Conservation (phyloP, 1,139 yeast species). For the Pichia sp. region DNA sequence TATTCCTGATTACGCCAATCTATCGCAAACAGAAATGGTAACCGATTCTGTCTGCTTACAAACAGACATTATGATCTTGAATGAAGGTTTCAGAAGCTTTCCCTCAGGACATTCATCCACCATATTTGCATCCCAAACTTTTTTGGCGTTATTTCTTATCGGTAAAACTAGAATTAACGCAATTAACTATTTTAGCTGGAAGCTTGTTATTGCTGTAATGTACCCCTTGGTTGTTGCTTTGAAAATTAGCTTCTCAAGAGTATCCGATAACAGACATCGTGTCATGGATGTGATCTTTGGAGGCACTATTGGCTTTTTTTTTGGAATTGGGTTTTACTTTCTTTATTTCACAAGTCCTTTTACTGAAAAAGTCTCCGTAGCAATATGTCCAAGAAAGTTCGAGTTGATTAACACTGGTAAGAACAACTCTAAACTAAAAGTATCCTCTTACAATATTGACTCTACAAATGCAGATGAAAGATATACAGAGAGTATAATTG, state of each 20-base stretch:
- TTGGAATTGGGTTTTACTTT: conserved; percentile 33
- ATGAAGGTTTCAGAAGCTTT: conserved; percentile 44
- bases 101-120: conserved; percentile 50
- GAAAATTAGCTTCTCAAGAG: conserved; percentile 36
- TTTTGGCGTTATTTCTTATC: conserved; percentile 34
- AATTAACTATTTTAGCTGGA: conserved; percentile 32
- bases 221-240: conserved; percentile 35
- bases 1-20: conserved; percentile 25
- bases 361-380: conserved; percentile 29
- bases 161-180: conserved; percentile 34
- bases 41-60: conserved; percentile 35
- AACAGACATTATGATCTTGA: conserved; percentile 27
- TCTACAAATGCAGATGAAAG: background rate
- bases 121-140: conserved; percentile 38
- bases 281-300: conserved; percentile 39
- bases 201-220: conserved; percentile 30
- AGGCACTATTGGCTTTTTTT: conserved; percentile 32
- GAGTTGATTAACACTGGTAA: background rate
- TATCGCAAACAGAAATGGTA: conserved; percentile 22
- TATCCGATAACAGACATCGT: conserved; percentile 45
- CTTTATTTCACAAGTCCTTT: conserved; percentile 40
- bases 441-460: conserved; percentile 3
- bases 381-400: conserved; percentile 41
- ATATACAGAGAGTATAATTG: background rate
- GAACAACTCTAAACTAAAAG: background rate